Conservation (phyloP, 345 rosid species). For the Euclidium syriacum region DNA sequence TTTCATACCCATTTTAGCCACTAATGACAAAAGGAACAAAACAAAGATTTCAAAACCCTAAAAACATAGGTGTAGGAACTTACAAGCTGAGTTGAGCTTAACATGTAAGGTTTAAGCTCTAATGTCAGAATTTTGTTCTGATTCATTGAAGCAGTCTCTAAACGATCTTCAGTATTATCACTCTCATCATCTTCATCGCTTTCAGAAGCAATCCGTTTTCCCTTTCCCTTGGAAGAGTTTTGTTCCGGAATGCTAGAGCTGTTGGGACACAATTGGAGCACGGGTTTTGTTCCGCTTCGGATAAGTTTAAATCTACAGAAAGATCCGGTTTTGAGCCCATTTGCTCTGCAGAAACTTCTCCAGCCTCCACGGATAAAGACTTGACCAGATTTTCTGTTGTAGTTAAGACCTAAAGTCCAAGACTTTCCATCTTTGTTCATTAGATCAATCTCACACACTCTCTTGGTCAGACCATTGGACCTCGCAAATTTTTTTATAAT, state of each 20-base stretch:
- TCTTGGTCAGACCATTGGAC: constrained; percentile 11
- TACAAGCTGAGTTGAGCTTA: constrained; percentile 17
- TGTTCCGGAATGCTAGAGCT: neutral
- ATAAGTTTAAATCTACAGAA: constrained; percentile 5
- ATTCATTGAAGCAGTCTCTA: neutral
- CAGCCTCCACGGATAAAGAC: constrained; percentile 10
- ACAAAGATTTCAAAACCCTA: neutral
- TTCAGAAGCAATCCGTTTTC: neutral
- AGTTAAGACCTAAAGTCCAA: constrained; percentile 14
- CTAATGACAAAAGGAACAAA: neutral
- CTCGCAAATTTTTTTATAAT: neutral
- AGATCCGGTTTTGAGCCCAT: constrained; percentile 7
- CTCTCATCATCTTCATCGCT: neutral
- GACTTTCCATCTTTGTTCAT: neutral
- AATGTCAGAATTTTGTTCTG: neutral
- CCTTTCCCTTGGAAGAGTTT: constrained; percentile 5
- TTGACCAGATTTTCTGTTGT: constrained; percentile 17
- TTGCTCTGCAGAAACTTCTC: constrained; percentile 13
- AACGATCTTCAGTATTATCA: neutral
- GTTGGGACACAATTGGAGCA: constrained; percentile 12
- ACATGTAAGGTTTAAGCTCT: neutral
- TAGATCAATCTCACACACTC: constrained; percentile 12
- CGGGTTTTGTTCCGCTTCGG: constrained; percentile 11
- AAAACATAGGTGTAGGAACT: constrained; percentile 1
- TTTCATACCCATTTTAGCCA: constrained; percentile 1